Percentiles rank a stretch among this genome's conserved stretches.
Conservation (phyloP, 129 eudicot species). For the Flaveria brownii region DNA sequence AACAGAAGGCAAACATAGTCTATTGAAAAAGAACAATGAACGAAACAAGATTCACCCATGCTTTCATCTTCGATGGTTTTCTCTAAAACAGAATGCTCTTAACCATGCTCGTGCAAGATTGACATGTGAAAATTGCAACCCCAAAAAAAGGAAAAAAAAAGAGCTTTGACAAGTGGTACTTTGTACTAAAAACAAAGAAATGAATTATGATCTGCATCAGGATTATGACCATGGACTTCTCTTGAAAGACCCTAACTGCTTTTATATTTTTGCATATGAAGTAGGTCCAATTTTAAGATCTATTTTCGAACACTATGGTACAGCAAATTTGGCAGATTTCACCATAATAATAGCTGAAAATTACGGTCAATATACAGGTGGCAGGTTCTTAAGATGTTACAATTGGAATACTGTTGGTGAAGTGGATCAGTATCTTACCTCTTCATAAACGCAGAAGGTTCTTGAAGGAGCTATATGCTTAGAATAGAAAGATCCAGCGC, state of each 20-base stretch:
- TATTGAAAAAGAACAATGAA: neutral
- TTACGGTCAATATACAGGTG: constrained; percentile 13
- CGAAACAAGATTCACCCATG: neutral
- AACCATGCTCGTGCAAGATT: constrained; percentile 18
- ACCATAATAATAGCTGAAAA: neutral
- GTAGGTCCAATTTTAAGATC: neutral
- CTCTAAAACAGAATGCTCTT: neutral
- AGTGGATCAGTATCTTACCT: constrained; percentile 49
- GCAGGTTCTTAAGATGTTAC: constrained; percentile 22
- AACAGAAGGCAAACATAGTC: constrained; percentile 10
- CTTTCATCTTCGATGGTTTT: neutral
- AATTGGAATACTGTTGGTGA: neutral
- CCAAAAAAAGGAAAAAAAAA: neutral
- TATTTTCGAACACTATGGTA: neutral
- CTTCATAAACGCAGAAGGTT: constrained; percentile 91
- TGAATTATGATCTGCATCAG: constrained; percentile 12
- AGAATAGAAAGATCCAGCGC: constrained; percentile 51
- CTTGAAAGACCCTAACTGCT: neutral
- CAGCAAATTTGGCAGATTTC: constrained; percentile 4
- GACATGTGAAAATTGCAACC: neutral
- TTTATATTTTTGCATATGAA: neutral
- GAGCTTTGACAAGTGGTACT: neutral
- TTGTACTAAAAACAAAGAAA: constrained; percentile 4
- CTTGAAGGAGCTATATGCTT: constrained; percentile 81
- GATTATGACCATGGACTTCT: neutral